A percentile compares a stretch with the other conserved stretches of the same genome.
Conservation (phyloP, 2,329 filamentous ascomycete species). For the Aspergillus viridinutans region DNA sequence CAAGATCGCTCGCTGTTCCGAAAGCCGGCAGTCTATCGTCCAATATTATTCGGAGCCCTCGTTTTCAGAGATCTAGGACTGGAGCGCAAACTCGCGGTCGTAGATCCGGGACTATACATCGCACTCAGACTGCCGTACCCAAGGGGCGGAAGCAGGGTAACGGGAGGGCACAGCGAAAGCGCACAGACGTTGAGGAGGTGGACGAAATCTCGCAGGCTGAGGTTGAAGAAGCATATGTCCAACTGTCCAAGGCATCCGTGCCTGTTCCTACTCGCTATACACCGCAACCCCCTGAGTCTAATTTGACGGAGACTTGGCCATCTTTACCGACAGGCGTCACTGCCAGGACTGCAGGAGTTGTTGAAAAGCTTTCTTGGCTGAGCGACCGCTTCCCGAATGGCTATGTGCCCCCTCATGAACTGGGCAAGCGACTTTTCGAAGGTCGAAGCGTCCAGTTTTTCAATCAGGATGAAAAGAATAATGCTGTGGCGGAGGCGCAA, state of each 20-base stretch:
- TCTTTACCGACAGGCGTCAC: conserved; percentile 30
- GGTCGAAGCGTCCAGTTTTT: conserved; percentile 37
- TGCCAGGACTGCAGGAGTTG: conserved; percentile 25
- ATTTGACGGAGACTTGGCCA: conserved; percentile 37
- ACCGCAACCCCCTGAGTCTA: conserved; percentile 29
- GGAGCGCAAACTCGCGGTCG: conserved; percentile 16
- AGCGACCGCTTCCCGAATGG: conserved; percentile 33
- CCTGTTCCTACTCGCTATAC: conserved; percentile 33
- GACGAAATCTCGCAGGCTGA: conserved; percentile 20
- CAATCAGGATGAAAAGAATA: conserved; percentile 33
- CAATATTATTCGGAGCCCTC: conserved; percentile 29
- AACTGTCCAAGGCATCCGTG: conserved; percentile 27
- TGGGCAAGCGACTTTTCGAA: conserved; percentile 34
- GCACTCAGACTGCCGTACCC: conserved; percentile 4
- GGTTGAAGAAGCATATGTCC: conserved; percentile 26
- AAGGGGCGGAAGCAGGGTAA: conserved; percentile 13
- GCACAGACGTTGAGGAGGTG: conserved; percentile 19
- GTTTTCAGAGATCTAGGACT: conserved; percentile 19
- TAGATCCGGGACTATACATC: conserved; percentile 14
- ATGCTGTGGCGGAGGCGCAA: conserved; percentile 33
- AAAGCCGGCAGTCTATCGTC: conserved; percentile 21
- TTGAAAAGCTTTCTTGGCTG: conserved; percentile 33
- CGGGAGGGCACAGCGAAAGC: conserved; percentile 8
- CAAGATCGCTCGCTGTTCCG: conserved; percentile 33
- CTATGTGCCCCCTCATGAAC: conserved; percentile 32